Base-by-base conservation (phyloP, 2,329 filamentous ascomycete genomes). In the Fusarium nygamai region DNA sequence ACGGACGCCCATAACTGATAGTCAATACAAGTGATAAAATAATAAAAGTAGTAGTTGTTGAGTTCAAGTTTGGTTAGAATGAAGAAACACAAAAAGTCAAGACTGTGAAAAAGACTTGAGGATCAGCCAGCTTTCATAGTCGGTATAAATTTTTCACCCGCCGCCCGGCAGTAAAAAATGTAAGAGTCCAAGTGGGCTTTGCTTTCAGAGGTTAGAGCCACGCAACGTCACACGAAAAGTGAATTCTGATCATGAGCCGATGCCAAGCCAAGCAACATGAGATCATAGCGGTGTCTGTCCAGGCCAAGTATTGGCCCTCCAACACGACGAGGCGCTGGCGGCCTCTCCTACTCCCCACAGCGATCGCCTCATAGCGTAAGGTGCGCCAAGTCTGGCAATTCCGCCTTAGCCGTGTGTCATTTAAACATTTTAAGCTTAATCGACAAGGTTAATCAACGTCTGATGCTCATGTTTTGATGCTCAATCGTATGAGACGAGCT, bases 201-300 rank as follows among this genome's bases (percentile, higher is more conserved):
- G 38, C 60, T 70, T 51, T 51, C 34, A 44, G 16, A 58, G 46
- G 60, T 46, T 44, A 36, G 24, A 87, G 62, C 67, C 34, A 67
- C 38, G 56, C 43, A 60, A 70, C 60, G 66, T 70, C 66, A 70
- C 66, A 70, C 66, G 59, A 33, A 43, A 70, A 70, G 60, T 36
- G 64, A 31, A 64, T 36, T 54, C 36, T 70, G 66, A 70, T 71
- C 61, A 71, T 71, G 68, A 67, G 68, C 68, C 68, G 68, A 71
- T 58, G 68, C 68, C 68, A 67, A 71, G 68, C 51, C 36, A 53
- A 70, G 66, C 61, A 56, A 61, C 64, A 61, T 71, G 68, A 71
- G 61, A 71, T 71, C 61, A 71, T 71, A 71, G 43, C 54, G 36
- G 56, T 31, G 27, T 46, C 60, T 24, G 39, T 51, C 29, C 48